Evolutionary conservation across 1,284 basidiomycete genomes (phyloP).

Genomic region (Trichosporon faecale): DNA sequence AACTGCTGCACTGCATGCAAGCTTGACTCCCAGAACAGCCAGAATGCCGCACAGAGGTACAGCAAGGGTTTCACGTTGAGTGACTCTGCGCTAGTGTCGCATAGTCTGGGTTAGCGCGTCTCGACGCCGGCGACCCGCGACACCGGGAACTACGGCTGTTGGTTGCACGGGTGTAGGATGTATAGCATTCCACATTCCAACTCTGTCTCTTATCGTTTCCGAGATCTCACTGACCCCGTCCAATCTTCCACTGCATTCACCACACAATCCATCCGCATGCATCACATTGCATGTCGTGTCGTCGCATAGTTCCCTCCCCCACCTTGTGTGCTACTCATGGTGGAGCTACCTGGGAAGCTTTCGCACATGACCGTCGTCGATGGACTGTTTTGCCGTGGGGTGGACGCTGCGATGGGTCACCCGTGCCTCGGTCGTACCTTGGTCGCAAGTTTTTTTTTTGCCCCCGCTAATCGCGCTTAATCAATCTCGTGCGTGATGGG

Average conservation of each 20-base stretch:
- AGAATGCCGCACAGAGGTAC: no score
- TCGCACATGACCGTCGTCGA: not conserved
- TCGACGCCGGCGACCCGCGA: no score
- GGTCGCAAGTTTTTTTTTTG: not conserved
- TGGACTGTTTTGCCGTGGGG: not conserved
- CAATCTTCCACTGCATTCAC: not conserved
- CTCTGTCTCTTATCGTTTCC: not conserved
- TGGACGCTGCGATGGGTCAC: not conserved
- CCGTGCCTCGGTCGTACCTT: not conserved
- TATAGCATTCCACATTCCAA: not conserved
- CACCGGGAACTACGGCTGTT: no score
- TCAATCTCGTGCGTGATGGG: no score
- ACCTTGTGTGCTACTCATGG: no score
- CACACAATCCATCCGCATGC: no score
- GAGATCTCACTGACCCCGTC: not conserved
- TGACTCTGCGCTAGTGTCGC: not conserved
- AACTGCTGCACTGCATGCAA: not conserved
- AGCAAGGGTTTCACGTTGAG: no score
- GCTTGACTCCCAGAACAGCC: no score
- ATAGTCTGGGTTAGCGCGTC: not conserved
- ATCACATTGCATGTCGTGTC: no score
- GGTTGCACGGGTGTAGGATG: no score
- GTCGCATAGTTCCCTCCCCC: no score
- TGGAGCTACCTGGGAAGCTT: no score
- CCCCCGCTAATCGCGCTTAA: slow-evolving; percentile 4